Evolutionary conservation across 73 alveolate genomes (phyloP).

Genomic region (Paramecium biaurelia): DNA sequence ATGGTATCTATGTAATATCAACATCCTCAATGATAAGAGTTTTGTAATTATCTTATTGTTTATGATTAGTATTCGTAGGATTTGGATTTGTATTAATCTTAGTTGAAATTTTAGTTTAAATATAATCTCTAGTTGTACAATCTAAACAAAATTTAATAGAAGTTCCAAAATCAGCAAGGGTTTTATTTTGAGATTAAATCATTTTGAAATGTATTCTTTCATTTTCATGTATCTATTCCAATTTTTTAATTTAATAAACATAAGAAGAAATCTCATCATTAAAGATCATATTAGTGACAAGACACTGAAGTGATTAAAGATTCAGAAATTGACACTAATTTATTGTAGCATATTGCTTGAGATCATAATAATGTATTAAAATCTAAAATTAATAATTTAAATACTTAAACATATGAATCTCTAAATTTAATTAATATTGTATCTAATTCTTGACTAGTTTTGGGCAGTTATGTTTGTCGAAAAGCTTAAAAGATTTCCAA

Average conservation of each 20-base stretch:
- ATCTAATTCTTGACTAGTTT: neutral
- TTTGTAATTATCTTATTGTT: neutral
- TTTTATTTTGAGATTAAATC: neutral
- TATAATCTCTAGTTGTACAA: neutral
- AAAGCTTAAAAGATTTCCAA: neutral
- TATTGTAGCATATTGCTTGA: neutral
- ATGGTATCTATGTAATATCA: neutral
- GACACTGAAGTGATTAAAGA: neutral
- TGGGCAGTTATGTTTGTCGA: neutral
- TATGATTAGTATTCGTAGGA: too few relatives aligned
- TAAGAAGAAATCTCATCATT: neutral
- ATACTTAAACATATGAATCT: neutral
- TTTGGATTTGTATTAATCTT: neutral
- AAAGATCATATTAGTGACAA: neutral
- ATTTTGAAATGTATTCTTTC: neutral
- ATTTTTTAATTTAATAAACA: neutral
- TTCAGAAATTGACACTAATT: neutral
- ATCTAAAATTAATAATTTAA: neutral
- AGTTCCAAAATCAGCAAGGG: neutral
- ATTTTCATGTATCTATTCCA: neutral
- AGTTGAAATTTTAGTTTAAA: neutral
- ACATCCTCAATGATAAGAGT: neutral
- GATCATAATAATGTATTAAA: conserved; percentile 2
- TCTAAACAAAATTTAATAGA: neutral
- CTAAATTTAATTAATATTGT: neutral